Evolutionary conservation across 495 filamentous ascomycete genomes (phyloP).

Genomic region (Penicillium paradoxum): DNA sequence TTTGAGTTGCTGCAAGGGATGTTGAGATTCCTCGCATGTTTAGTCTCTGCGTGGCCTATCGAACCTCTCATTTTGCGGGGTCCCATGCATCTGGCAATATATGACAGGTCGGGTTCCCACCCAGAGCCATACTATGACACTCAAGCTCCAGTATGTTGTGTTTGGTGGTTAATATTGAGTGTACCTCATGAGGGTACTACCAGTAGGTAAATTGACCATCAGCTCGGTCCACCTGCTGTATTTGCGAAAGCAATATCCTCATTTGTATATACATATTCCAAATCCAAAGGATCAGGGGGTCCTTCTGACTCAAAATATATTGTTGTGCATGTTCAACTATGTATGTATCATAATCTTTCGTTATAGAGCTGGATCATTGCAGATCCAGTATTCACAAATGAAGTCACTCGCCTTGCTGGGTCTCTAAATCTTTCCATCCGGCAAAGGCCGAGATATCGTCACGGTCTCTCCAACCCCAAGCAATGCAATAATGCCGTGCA

Average conservation of each 20-base stretch:
- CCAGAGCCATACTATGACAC: slow-evolving; percentile 30
- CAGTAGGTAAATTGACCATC: no score
- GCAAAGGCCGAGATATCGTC: slow-evolving; percentile 27
- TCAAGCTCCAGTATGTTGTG: no score
- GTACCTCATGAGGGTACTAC: no score
- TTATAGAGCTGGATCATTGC: slow-evolving; percentile 1
- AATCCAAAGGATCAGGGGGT: no score
- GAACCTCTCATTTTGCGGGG: neutral
- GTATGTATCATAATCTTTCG: neutral
- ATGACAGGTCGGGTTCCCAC: slow-evolving; percentile 22
- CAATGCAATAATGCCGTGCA: slow-evolving; percentile 83
- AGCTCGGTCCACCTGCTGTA: no score
- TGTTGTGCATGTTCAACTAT: no score
- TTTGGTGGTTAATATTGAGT: no score
- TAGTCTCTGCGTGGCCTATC: slow-evolving; percentile 8
- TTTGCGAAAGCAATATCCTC: no score
- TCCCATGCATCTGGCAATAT: slow-evolving; percentile 3
- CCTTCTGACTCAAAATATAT: no score
- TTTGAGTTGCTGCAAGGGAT: slow-evolving; percentile 48
- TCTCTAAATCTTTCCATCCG: slow-evolving; percentile 34
- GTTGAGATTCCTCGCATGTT: slow-evolving; percentile 43
- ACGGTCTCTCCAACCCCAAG: slow-evolving; percentile 70
- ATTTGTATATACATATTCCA: no score
- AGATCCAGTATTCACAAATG: neutral
- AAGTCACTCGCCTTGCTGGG: slow-evolving; percentile 20